phyloP scores from a whole-genome alignment of 148 eudicot genomes.

The Cornus controversa region DNA sequence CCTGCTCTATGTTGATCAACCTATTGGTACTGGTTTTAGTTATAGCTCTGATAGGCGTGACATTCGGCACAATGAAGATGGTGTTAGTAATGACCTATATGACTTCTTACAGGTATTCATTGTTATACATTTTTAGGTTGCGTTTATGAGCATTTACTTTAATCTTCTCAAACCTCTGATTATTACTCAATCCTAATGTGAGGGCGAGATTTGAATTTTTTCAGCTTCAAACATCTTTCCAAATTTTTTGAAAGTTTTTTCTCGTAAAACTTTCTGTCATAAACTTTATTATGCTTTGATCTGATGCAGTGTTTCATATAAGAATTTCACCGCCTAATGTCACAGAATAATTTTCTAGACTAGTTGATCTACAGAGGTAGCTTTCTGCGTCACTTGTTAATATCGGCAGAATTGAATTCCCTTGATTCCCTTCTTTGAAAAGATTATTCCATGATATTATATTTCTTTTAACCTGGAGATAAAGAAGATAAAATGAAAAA shows the following conservation, averaged over 20 bases:
- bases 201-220: neutral
- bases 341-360: neutral
- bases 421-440: neutral
- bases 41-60: slow-evolving; percentile 69
- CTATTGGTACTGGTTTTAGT: slow-evolving; percentile 89
- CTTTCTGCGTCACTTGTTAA: neutral
- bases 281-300: neutral
- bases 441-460: neutral
- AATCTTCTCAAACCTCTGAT: neutral
- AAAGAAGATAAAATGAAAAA: neutral
- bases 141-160: neutral
- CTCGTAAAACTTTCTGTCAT: neutral
- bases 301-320: neutral
- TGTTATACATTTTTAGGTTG: neutral
- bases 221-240: neutral
- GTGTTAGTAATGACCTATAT: slow-evolving; percentile 81
- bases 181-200: neutral
- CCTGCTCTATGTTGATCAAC: slow-evolving; percentile 82
- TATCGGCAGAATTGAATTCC: neutral
- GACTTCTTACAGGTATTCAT: slow-evolving; percentile 68
- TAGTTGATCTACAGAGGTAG: neutral
- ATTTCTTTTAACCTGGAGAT: slow-evolving; percentile 3
- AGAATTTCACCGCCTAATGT: neutral
- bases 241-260: neutral
- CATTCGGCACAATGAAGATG: slow-evolving; percentile 64